Conservation (phyloP, 257 asterid species). For the Solanum pimpinellifolium region DNA sequence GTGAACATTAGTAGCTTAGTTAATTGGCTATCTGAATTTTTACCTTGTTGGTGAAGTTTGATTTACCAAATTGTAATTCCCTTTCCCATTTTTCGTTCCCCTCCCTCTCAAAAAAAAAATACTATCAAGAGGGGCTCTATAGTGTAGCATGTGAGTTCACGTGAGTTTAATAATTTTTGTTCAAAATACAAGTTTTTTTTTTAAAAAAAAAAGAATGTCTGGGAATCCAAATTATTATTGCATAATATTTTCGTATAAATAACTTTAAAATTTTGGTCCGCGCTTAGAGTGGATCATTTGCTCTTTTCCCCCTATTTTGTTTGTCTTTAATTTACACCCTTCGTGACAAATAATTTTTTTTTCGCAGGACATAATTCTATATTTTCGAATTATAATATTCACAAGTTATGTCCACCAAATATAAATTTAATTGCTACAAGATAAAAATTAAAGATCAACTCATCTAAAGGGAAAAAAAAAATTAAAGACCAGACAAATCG, state of each 20-base stretch:
- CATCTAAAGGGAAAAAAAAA: not conserved
- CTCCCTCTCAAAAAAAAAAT: not conserved
- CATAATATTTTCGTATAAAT: not conserved
- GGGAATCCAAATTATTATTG: not conserved
- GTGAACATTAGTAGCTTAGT: not conserved
- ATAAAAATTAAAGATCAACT: not conserved
- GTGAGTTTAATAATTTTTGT: not conserved
- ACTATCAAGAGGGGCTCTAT: not conserved
- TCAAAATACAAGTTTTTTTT: not conserved
- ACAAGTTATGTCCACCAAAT: not conserved
- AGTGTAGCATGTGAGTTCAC: not conserved
- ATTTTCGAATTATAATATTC: not conserved
- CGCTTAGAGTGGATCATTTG: not conserved
- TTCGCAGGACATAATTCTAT: not conserved
- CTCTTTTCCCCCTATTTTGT: not conserved
- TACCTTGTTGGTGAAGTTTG: no score
- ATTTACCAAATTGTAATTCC: not conserved
- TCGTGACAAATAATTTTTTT: not conserved
- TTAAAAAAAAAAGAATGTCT: not conserved
- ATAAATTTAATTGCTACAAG: not conserved
- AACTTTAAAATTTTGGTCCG: not conserved
- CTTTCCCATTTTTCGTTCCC: rapidly evolving
- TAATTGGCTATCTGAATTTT: no score
- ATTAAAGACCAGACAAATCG: not conserved
- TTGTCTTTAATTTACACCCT: not conserved